A percentile compares a stretch with the other conserved stretches of the same genome.
phyloP scores from a whole-genome alignment of 108 stramenopile genomes.

The Epipyxis sp. region DNA sequence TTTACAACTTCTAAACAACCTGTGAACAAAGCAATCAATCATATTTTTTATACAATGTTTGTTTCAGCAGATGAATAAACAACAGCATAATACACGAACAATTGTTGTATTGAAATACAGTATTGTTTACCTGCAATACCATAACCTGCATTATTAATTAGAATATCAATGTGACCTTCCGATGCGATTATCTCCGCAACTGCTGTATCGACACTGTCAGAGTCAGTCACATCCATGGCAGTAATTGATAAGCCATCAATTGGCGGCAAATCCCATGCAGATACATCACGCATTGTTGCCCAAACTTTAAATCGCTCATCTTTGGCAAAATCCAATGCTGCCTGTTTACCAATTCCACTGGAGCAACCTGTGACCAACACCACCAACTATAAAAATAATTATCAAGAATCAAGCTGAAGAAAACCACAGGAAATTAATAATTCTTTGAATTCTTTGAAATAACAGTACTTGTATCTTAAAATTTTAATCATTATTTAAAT shows the following conservation, averaged over 20 bases:
- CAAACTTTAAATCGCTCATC: not conserved
- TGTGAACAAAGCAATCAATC: too few relatives aligned
- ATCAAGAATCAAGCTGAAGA: too few relatives aligned
- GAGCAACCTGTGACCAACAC: conserved; percentile 27
- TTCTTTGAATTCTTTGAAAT: too few relatives aligned
- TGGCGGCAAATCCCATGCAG: not conserved
- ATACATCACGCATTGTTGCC: conserved; percentile 15
- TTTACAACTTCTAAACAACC: conserved; percentile 7
- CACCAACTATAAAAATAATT: too few relatives aligned
- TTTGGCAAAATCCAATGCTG: conserved; percentile 4
- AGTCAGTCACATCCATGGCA: conserved; percentile 10
- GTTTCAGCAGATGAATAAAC: too few relatives aligned
- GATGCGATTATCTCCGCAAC: conserved; percentile 2
- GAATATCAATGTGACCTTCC: conserved; percentile 7
- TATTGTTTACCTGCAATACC: conserved; percentile 15
- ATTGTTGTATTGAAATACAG: too few relatives aligned
- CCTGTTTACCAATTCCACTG: conserved; percentile 19
- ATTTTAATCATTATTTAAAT: too few relatives aligned
- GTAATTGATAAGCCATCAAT: not conserved
- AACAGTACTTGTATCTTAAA: too few relatives aligned
- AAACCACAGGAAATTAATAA: too few relatives aligned
- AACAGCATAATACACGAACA: too few relatives aligned
- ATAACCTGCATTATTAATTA: conserved; percentile 27
- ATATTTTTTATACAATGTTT: too few relatives aligned
- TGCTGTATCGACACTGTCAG: conserved; percentile 7